A percentile compares a stretch with the other conserved stretches of the same genome.
Evolutionary conservation across 805 yeast genomes (phyloP).

Genomic region (Kregervanrija delftensis): DNA sequence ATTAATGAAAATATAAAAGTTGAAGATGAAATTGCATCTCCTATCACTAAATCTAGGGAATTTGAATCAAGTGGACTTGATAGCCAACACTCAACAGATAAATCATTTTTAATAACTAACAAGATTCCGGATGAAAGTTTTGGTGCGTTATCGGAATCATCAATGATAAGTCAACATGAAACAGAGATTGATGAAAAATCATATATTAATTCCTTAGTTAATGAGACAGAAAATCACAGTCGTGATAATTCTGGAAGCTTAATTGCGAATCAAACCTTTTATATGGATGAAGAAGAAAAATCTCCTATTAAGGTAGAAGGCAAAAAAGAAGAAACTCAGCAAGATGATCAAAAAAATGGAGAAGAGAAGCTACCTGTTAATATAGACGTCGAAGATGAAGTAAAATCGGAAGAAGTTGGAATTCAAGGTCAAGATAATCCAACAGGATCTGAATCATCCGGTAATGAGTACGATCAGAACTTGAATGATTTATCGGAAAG

Average conservation of each 20-base stretch:
- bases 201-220: slow-evolving; percentile 21
- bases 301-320: background rate
- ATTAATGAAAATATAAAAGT: too few relatives aligned
- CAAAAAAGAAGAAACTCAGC: background rate
- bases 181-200: slow-evolving; percentile 17
- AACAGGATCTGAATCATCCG: too few relatives aligned
- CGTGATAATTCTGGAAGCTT: slow-evolving; percentile 10
- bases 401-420: too few relatives aligned
- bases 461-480: too few relatives aligned
- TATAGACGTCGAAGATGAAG: too few relatives aligned
- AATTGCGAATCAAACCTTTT: slow-evolving; percentile 21
- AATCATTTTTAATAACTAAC: background rate
- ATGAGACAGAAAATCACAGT: slow-evolving; percentile 11
- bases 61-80: background rate
- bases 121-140: slow-evolving; percentile 3
- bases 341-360: too few relatives aligned
- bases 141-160: slow-evolving; percentile 22
- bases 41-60: too few relatives aligned
- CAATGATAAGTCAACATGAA: slow-evolving; percentile 13
- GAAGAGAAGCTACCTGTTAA: too few relatives aligned
- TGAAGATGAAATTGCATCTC: too few relatives aligned
- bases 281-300: slow-evolving; percentile 14
- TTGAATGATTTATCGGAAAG: too few relatives aligned
- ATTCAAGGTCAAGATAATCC: too few relatives aligned
- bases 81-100: background rate